Percentiles rank a stretch among this genome's conserved stretches.
Evolutionary conservation across 1,284 basidiomycete genomes (phyloP).

Genomic region (Apiotrichum laibachii): DNA sequence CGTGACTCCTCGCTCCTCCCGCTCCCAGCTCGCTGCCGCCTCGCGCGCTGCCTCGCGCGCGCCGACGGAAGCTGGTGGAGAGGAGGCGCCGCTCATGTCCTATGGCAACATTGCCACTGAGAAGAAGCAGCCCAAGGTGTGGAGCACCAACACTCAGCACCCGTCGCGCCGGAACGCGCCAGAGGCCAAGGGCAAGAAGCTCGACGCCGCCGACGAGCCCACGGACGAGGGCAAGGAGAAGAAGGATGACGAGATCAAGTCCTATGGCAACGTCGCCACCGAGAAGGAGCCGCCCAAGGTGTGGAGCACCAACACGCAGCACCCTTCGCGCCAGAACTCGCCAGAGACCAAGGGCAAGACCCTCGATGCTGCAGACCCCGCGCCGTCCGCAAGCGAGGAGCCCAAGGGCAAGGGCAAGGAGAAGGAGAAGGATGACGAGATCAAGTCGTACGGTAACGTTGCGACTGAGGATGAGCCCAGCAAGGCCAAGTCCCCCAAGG

Average conservation of each 20-base stretch:
- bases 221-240: too few species aligned
- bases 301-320: slow-evolving; percentile 34
- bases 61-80: neutral
- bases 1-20: too few species aligned
- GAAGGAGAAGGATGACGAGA: slow-evolving; percentile 1
- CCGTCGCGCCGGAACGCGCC: slow-evolving; percentile 1
- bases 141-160: slow-evolving; percentile 32
- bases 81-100: neutral
- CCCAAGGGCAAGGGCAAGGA: neutral
- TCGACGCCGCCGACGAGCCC: neutral
- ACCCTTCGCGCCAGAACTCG: slow-evolving; percentile 5
- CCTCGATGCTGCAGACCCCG: neutral
- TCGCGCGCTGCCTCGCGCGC: neutral
- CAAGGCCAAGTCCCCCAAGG: too few species aligned
- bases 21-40: neutral
- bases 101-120: slow-evolving; percentile 1
- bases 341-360: neutral
- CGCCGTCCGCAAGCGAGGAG: too few species aligned
- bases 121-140: slow-evolving; percentile 22
- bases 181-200: neutral
- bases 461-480: neutral
- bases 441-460: neutral
- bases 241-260: neutral
- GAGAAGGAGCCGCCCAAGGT: slow-evolving; percentile 18
- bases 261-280: slow-evolving; percentile 1